Percentiles rank a stretch among this genome's conserved stretches.
Evolutionary conservation across 2,329 filamentous ascomycete species (phyloP).

Genomic region (Epichloe bromicola): DNA sequence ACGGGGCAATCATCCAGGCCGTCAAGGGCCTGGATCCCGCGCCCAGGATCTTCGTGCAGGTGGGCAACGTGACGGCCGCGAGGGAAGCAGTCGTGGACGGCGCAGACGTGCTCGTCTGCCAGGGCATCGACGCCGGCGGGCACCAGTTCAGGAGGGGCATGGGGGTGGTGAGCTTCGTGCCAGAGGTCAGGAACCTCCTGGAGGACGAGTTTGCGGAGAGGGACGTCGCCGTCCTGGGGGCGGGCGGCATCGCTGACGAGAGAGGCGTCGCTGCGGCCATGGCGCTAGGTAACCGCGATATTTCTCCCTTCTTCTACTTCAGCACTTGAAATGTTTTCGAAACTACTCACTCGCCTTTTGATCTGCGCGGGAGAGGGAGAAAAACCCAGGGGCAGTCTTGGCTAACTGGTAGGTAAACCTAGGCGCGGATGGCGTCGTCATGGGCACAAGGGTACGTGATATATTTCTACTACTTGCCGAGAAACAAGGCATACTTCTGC

Average conservation of each 20-base stretch:
- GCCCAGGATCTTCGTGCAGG: slow-evolving; percentile 45
- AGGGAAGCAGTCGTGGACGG: slow-evolving; percentile 32
- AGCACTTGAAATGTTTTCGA: too few species aligned
- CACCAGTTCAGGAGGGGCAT: slow-evolving; percentile 44
- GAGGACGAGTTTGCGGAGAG: slow-evolving; percentile 20
- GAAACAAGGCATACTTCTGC: neutral
- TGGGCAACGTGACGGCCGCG: slow-evolving; percentile 46
- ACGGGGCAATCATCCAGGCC: slow-evolving; percentile 22
- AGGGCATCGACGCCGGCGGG: slow-evolving; percentile 52
- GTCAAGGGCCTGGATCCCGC: slow-evolving; percentile 17
- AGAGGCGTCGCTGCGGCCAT: slow-evolving; percentile 42
- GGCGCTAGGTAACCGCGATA: slow-evolving; percentile 31
- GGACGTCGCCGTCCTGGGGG: slow-evolving; percentile 34
- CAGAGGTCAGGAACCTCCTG: slow-evolving; percentile 40
- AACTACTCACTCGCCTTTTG: too few species aligned
- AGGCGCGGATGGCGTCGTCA: slow-evolving; percentile 29
- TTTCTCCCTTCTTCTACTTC: too few species aligned
- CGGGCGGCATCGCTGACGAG: slow-evolving; percentile 46
- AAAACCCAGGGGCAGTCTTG: too few species aligned
- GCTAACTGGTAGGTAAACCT: neutral
- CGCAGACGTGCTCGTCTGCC: slow-evolving; percentile 46
- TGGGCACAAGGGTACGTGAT: slow-evolving; percentile 28
- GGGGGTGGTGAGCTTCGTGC: slow-evolving; percentile 42
- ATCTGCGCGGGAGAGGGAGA: too few species aligned
- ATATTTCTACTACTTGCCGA: neutral